Conservation (phyloP, 768 basidiomycete species). For the Mrakia frigida region DNA sequence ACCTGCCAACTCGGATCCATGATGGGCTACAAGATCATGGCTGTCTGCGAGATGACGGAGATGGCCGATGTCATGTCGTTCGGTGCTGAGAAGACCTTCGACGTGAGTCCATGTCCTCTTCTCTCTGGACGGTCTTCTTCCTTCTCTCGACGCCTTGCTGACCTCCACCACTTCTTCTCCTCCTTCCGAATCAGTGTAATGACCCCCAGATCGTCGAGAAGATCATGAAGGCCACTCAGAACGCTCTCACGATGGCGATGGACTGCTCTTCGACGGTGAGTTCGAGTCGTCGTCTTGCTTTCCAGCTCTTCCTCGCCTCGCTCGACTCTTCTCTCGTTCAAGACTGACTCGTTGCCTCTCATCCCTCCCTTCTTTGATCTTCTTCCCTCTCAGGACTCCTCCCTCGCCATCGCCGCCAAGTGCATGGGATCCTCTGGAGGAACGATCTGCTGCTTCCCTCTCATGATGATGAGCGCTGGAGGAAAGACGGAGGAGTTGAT, state of each 20-base stretch:
- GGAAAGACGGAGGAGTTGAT: neutral
- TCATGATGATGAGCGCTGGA: neutral
- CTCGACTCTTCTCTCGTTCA: too few relatives aligned
- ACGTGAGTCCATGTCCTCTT: neutral
- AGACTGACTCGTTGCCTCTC: neutral
- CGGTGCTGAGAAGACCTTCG: neutral
- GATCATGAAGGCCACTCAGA: neutral
- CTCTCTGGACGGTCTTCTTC: neutral
- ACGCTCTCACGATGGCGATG: neutral
- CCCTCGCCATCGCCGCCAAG: neutral
- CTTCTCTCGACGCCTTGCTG: too few relatives aligned
- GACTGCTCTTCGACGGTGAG: neutral
- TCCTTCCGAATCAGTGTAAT: neutral
- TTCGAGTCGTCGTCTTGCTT: too few relatives aligned
- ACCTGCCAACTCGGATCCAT: neutral
- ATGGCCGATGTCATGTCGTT: neutral
- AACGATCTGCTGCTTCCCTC: neutral
- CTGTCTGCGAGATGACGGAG: neutral
- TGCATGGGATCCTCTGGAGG: neutral
- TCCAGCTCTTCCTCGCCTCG: too few relatives aligned
- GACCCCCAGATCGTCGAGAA: neutral
- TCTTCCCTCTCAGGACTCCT: neutral
- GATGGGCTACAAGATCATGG: neutral
- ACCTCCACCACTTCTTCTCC: neutral
- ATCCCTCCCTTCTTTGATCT: too few relatives aligned